Percentiles rank a stretch among this genome's conserved stretches.
These are phyloP conservation scores for Sanghuangporus sanghuang DNA, from an alignment of 1,284 basidiomycete species.

Conservation along the genomic window DNA sequence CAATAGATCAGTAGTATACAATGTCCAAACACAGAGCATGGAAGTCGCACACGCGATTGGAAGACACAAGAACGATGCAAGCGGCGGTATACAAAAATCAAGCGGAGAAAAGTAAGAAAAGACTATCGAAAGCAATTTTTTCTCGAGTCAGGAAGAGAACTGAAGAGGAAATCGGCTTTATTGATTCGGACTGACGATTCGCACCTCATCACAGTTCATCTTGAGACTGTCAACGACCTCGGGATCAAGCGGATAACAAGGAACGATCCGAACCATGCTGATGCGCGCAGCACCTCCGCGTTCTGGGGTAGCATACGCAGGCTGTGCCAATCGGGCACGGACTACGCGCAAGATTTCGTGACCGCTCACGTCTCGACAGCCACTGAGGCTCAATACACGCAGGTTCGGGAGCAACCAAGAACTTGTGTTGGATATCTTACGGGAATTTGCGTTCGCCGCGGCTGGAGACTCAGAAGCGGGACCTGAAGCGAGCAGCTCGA, in stretches of 20 bases:
- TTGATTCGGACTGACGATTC: constrained; percentile 1
- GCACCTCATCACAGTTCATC: constrained; percentile 7
- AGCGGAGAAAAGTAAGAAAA: no score
- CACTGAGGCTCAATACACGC: constrained; percentile 28
- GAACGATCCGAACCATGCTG: constrained; percentile 12
- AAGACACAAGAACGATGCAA: neutral
- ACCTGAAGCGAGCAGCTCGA: constrained; percentile 27
- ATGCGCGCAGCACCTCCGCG: neutral
- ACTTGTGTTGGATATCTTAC: constrained; percentile 2
- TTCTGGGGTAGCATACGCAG: neutral
- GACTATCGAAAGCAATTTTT: neutral
- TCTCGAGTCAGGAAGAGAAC: neutral
- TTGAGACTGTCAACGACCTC: constrained; percentile 11
- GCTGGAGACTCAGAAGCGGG: constrained; percentile 5
- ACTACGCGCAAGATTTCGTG: constrained; percentile 30
- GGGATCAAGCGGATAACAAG: constrained; percentile 9
- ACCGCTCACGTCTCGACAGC: constrained; percentile 29
- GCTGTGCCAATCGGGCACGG: constrained; percentile 19
- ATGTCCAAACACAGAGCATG: neutral
- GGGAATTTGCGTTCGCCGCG: neutral
- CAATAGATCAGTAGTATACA: neutral
- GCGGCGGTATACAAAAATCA: neutral
- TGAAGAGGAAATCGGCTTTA: neutral
- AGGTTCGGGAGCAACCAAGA: constrained; percentile 29
- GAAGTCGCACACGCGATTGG: neutral